These are phyloP conservation scores for Colletotrichum sp. DNA, from an alignment of 2,329 filamentous ascomycete species.

Conservation along the genomic window DNA sequence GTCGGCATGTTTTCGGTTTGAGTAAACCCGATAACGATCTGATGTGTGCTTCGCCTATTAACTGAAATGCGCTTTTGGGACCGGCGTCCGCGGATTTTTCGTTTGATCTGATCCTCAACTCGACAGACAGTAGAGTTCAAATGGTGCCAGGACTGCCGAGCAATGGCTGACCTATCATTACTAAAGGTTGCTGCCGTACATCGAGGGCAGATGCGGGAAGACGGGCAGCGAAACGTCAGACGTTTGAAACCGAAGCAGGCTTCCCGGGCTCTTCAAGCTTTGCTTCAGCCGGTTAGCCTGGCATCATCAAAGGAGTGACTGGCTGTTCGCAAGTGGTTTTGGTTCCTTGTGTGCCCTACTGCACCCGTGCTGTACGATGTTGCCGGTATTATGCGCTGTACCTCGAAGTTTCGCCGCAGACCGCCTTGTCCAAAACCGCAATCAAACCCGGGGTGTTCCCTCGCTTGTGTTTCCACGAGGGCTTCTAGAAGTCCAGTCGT, in stretches of 20 bases:
- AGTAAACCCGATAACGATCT: background rate
- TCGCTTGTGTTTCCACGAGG: background rate
- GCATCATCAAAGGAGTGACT: background rate
- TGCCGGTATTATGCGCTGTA: background rate
- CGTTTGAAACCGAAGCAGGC: conserved; percentile 13
- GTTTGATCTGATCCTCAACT: background rate
- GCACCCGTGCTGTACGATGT: background rate
- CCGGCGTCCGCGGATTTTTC: conserved; percentile 3
- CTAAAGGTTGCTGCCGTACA: background rate
- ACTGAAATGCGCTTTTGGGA: background rate
- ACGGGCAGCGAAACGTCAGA: conserved; percentile 11
- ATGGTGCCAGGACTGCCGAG: background rate
- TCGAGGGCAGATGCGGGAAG: background rate
- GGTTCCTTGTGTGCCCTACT: background rate
- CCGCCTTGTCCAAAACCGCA: background rate
- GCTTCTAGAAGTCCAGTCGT: conserved; percentile 12
- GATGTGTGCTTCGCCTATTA: background rate
- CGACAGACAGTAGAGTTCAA: background rate
- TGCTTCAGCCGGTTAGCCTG: background rate
- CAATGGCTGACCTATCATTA: background rate
- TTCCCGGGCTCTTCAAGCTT: background rate
- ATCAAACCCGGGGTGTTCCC: background rate
- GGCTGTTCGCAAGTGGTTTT: background rate
- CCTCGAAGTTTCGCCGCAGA: background rate
- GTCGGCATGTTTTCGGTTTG: background rate